Percentiles rank a stretch among this genome's conserved stretches.
These are phyloP conservation scores for Daedaleopsis sinensis DNA, from an alignment of 768 basidiomycete genomes.

Conservation along the genomic window DNA sequence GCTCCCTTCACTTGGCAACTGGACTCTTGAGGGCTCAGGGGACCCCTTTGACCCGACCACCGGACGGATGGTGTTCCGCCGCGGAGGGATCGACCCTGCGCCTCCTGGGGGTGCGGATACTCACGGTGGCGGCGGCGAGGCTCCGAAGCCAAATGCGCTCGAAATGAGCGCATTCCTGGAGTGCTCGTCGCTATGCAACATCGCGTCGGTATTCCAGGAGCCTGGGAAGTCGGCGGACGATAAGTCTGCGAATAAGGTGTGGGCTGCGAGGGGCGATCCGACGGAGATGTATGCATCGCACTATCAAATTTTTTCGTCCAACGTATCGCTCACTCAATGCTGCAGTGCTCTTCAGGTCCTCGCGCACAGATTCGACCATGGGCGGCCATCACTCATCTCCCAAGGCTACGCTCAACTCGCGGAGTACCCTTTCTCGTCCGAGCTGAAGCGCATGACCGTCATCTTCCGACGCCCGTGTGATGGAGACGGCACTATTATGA, in stretches of 20 bases:
- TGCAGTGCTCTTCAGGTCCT: constrained; percentile 51
- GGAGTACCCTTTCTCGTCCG: constrained; percentile 53
- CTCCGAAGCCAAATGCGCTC: constrained; percentile 32
- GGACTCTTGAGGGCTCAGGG: background rate
- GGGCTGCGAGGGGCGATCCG: constrained; percentile 55
- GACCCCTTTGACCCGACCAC: constrained; percentile 3
- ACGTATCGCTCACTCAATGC: constrained; percentile 25
- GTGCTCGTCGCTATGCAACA: constrained; percentile 1
- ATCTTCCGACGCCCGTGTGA: constrained; percentile 34
- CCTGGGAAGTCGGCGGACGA: background rate
- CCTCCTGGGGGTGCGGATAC: no score
- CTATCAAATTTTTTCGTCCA: background rate
- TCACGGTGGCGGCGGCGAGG: background rate
- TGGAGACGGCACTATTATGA: background rate
- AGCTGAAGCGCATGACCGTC: constrained; percentile 53
- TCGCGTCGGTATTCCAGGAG: constrained; percentile 1
- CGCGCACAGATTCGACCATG: constrained; percentile 50
- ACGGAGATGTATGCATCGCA: constrained; percentile 43
- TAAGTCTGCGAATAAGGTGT: background rate
- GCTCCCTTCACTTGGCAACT: background rate
- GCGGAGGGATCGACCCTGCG: background rate
- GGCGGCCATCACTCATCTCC: constrained; percentile 32
- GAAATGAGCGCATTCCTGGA: constrained; percentile 33
- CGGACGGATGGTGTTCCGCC: background rate
- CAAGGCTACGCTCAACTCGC: constrained; percentile 38